A percentile compares a stretch with the other conserved stretches of the same genome.
Evolutionary conservation across 148 eudicot species (phyloP).

Genomic region (Nyssa sinensis): DNA sequence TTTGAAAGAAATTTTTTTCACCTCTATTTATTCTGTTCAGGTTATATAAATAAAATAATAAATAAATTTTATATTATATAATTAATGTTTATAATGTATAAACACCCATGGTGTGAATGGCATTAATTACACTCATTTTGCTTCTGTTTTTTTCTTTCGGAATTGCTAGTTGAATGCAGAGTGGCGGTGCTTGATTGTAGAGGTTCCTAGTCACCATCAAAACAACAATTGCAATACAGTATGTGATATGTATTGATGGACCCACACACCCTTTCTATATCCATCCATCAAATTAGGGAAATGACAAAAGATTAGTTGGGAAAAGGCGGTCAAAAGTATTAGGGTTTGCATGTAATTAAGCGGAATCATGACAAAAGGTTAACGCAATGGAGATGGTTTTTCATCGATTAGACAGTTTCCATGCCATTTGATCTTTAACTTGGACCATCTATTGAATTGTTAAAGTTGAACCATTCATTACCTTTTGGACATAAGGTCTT

Average conservation of each 20-base stretch:
- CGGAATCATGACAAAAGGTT: conserved; percentile 8
- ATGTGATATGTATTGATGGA: background rate
- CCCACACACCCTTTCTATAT: background rate
- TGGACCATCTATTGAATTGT: background rate
- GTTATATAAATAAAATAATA: no score
- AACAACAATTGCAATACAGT: conserved; percentile 13
- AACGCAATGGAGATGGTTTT: background rate
- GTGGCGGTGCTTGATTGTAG: background rate
- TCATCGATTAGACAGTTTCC: conserved; percentile 24
- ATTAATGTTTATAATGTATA: no score
- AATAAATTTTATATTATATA: no score
- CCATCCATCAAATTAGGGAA: conserved; percentile 9
- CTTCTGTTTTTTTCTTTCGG: no score
- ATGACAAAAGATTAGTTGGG: conserved; percentile 12
- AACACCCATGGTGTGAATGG: no score
- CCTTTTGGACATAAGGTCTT: background rate
- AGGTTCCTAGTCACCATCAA: conserved; percentile 19
- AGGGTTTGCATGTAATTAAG: background rate
- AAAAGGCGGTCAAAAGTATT: conserved; percentile 23
- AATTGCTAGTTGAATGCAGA: no score
- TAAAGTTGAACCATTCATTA: conserved; percentile 7
- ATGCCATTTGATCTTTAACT: conserved; percentile 1
- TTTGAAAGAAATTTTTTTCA: no score
- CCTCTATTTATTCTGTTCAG: no score
- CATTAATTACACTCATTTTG: no score